Base-by-base conservation (phyloP, 495 filamentous ascomycete genomes). In the Penicillium paxilli region DNA sequence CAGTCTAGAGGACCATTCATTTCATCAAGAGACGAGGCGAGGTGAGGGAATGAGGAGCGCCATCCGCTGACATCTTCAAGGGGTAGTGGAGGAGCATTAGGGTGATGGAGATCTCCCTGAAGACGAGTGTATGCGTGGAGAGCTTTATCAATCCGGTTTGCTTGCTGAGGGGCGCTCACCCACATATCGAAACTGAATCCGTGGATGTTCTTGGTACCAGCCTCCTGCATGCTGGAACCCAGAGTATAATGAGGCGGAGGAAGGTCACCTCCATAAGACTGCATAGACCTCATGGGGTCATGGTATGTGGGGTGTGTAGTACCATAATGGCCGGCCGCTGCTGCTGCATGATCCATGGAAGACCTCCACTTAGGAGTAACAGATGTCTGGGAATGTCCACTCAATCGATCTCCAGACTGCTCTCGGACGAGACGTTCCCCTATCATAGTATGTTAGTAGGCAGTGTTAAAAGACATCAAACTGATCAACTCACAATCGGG, bases 111-210 rank as follows among this genome's bases (percentile, higher is more conserved):
- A 50, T 70, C 70, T 44, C 68, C 71, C 57, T 80, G 76, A 7
- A 80, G 66, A 19, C 69, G 72, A n/a, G 78, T 82, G 54, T 80
- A 83, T 25, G 63, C 66, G 58, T 83, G 80, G 33, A 72, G 60
- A 6, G 72, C 70, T 30, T 74, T 65, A 33, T 78, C 75, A 28
- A 73, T 68, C 35, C 61, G 67, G 37, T 75, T 70, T 5, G 64
- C 68, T 45, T 77, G 67, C 22, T 76, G 64, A 21, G 72, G 76
- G 6, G 68, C 64, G 49, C 68, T 72, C 7, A 83, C 69, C 72
- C 71, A 80, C 79, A 83, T 82, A 44, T 73, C 71, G 54, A 83
- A 82, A 22, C 67, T 70, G 49, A 81, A 70, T 22, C 69, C 69
- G 51, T 73, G 68, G 25, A 82, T 64, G 11, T 58, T 59, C 35